A percentile compares a stretch with the other conserved stretches of the same genome.
Conservation (phyloP, 192 early-diverging fungal genomes). For the Gorgonomyces haynaldii region DNA sequence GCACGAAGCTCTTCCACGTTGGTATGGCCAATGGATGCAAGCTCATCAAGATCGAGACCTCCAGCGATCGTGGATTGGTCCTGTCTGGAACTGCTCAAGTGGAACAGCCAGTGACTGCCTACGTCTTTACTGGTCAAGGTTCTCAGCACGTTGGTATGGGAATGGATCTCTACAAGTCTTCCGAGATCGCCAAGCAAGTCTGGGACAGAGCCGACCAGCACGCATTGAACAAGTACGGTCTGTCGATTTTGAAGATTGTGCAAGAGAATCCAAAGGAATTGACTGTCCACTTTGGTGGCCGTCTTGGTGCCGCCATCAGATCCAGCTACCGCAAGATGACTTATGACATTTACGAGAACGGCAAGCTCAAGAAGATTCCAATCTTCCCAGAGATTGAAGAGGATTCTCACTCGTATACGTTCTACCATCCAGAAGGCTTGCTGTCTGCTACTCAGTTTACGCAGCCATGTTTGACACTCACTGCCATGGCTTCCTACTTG, state of each 20-base stretch:
- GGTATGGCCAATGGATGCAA: conserved; percentile 96
- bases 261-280: conserved; percentile 67
- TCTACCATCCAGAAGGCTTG: conserved; percentile 70
- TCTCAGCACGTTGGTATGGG: conserved; percentile 94
- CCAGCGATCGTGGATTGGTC: conserved; percentile 75
- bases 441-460: conserved; percentile 93
- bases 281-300: conserved; percentile 83
- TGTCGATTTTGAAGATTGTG: conserved; percentile 87
- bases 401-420: conserved; percentile 63
- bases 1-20: conserved; percentile 81
- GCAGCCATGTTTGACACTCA: conserved; percentile 78
- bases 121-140: conserved; percentile 94
- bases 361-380: conserved; percentile 62
- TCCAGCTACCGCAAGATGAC: conserved; percentile 77
- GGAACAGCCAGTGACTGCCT: conserved; percentile 80
- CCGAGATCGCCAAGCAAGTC: conserved; percentile 68
- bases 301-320: conserved; percentile 70
- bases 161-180: conserved; percentile 80
- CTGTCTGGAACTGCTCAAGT: conserved; percentile 85
- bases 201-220: conserved; percentile 88
- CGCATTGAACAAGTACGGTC: conserved; percentile 72
- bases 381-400: conserved; percentile 81
- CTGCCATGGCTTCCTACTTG: conserved; percentile 82
- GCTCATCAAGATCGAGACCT: conserved; percentile 81
- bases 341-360: conserved; percentile 76